Conservation (phyloP, 1,139 yeast species). For the Blastobotrys proliferans region DNA sequence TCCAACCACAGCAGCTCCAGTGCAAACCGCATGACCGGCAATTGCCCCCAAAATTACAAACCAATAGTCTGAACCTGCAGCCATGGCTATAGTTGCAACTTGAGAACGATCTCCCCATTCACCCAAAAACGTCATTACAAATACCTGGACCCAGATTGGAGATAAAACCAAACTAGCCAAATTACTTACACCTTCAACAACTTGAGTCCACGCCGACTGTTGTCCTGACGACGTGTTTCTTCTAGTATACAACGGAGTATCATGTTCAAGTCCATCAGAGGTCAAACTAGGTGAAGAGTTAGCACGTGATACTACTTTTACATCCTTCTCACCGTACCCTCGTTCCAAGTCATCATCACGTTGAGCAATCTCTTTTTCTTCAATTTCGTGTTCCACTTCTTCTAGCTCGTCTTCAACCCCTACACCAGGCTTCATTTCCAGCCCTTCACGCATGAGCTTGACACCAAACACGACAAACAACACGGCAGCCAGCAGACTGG, state of each 20-base stretch:
- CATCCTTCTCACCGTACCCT: constrained; percentile 36
- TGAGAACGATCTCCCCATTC: constrained; percentile 99
- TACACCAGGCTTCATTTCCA: constrained; percentile 69
- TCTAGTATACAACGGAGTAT: constrained; percentile 25
- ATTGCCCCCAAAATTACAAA: constrained; percentile 85
- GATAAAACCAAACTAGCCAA: constrained; percentile 65
- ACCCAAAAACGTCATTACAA: constrained; percentile 92
- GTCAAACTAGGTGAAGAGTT: constrained; percentile 30
- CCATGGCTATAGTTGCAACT: constrained; percentile 97
- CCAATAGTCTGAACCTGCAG: constrained; percentile 94
- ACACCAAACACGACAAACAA: constrained; percentile 81
- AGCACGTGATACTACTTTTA: constrained; percentile 24
- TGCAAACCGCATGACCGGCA: constrained; percentile 86
- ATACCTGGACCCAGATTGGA: constrained; percentile 92
- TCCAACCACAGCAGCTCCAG: constrained; percentile 88
- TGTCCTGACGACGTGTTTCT: constrained; percentile 16
- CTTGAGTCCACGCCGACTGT: constrained; percentile 19
- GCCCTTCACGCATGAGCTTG: constrained; percentile 73
- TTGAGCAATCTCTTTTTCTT: constrained; percentile 52
- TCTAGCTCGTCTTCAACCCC: constrained; percentile 95
- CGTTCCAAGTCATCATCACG: constrained; percentile 55
- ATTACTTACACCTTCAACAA: constrained; percentile 41
- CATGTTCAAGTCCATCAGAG: constrained; percentile 30
- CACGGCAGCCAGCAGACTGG: constrained; percentile 76
- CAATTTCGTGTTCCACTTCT: constrained; percentile 93